Conservation (phyloP, 2,329 filamentous ascomycete genomes). For the Gyromitra esculenta region DNA sequence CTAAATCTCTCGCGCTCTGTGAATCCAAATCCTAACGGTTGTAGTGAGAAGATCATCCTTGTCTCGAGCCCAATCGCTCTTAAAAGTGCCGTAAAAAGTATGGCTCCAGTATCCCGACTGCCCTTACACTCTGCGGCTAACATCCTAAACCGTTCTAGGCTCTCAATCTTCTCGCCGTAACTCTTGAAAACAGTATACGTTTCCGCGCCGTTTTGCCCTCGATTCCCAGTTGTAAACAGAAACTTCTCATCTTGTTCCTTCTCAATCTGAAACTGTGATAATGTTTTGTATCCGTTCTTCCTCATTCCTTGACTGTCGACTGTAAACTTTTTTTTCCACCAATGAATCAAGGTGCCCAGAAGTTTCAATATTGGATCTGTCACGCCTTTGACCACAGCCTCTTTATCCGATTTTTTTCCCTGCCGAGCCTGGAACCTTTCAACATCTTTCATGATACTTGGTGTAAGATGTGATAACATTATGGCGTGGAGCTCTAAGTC, state of each 20-base stretch:
- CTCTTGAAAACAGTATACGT: constrained; percentile 30
- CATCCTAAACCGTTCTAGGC: constrained; percentile 73
- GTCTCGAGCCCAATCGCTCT: constrained; percentile 83
- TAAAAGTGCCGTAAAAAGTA: constrained; percentile 87
- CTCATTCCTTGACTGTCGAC: constrained; percentile 80
- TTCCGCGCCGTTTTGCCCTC: constrained; percentile 68
- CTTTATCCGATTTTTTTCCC: constrained; percentile 60
- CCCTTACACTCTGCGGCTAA: constrained; percentile 77
- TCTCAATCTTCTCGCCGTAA: constrained; percentile 71
- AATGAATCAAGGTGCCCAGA: constrained; percentile 78
- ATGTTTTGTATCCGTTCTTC: constrained; percentile 88
- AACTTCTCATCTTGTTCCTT: constrained; percentile 69
- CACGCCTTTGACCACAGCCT: constrained; percentile 60
- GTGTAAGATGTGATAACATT: constrained; percentile 76
- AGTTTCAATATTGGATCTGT: constrained; percentile 77
- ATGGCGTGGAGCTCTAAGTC: constrained; percentile 79
- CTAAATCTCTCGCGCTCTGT: constrained; percentile 77
- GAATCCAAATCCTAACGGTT: constrained; percentile 90
- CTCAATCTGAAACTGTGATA: constrained; percentile 68
- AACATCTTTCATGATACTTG: constrained; percentile 75
- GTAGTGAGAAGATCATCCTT: constrained; percentile 83
- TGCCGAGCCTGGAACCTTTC: constrained; percentile 72
- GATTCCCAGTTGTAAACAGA: constrained; percentile 71
- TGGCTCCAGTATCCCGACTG: constrained; percentile 85
- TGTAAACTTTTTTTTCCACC: constrained; percentile 87